Percentiles rank a stretch among this genome's conserved stretches.
These are phyloP conservation scores for Sisymbrium altissimum DNA, from an alignment of 345 rosid species.

Conservation along the genomic window DNA sequence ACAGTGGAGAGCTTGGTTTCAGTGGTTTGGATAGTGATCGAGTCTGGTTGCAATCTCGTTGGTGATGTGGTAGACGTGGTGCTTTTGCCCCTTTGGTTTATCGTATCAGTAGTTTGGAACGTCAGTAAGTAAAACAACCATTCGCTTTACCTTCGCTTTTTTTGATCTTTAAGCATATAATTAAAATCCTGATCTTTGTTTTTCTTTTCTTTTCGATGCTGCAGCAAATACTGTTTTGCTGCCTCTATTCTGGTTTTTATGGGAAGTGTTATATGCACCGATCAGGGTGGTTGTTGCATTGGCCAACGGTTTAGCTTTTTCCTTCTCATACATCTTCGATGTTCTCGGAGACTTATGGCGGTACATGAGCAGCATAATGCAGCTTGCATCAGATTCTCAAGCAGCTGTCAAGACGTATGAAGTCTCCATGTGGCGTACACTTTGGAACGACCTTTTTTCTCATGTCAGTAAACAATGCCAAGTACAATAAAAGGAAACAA, in stretches of 20 bases:
- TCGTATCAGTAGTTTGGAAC: constrained; percentile 50
- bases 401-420: constrained; percentile 54
- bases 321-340: constrained; percentile 44
- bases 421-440: constrained; percentile 85
- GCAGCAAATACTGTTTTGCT: constrained; percentile 58
- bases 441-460: constrained; percentile 97
- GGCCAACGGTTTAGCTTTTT: constrained; percentile 41
- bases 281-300: constrained; percentile 55
- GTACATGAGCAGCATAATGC: constrained; percentile 48
- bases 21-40: constrained; percentile 44
- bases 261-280: constrained; percentile 71
- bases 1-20: constrained; percentile 51
- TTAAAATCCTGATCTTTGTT: constrained; percentile 1
- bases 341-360: constrained; percentile 53
- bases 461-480: constrained; percentile 46
- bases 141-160: not conserved
- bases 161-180: not conserved
- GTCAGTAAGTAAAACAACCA: constrained; percentile 48
- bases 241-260: constrained; percentile 59
- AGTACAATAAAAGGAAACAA: not conserved
- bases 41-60: constrained; percentile 43
- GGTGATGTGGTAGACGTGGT: constrained; percentile 51
- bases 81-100: constrained; percentile 56
- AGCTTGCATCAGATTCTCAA: constrained; percentile 61
- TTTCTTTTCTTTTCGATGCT: constrained; percentile 1